Conservation (phyloP, 2,329 filamentous ascomycete genomes). For the Paecilomyces dactylethromorphus region DNA sequence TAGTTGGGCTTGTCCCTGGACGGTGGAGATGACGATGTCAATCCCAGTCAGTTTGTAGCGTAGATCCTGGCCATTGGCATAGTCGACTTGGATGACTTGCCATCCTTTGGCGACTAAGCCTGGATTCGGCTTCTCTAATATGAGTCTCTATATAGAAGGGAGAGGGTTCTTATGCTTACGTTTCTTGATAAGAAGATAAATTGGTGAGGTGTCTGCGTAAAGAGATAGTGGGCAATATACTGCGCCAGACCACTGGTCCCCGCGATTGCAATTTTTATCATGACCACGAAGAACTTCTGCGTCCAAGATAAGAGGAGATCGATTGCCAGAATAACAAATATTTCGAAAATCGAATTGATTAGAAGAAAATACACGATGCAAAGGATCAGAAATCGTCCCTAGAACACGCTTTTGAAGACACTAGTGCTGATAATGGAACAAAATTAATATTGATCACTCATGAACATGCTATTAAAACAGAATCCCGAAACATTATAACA, state of each 20-base stretch:
- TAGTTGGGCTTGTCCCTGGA: slow-evolving; percentile 60
- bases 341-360: background rate
- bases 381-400: background rate
- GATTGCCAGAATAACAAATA: background rate
- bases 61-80: slow-evolving; percentile 52
- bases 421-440: background rate
- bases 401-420: too few species aligned
- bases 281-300: slow-evolving; percentile 17
- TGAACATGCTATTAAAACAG: background rate
- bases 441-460: background rate
- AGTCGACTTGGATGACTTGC: slow-evolving; percentile 65
- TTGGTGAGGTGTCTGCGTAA: slow-evolving; percentile 56
- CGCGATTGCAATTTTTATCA: slow-evolving; percentile 58
- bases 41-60: slow-evolving; percentile 63
- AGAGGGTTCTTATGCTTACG: slow-evolving; percentile 36
- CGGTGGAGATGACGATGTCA: slow-evolving; percentile 69
- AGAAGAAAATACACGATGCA: background rate
- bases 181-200: slow-evolving; percentile 64
- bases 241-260: slow-evolving; percentile 56
- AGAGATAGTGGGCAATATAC: slow-evolving; percentile 53
- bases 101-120: slow-evolving; percentile 39
- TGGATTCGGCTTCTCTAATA: slow-evolving; percentile 25
- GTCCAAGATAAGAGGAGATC: background rate
- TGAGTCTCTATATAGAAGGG: slow-evolving; percentile 4
- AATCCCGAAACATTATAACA: background rate